Base-by-base conservation (phyloP, 176 grass and related monocot species). In the Miscanthus lutarioriparius region DNA sequence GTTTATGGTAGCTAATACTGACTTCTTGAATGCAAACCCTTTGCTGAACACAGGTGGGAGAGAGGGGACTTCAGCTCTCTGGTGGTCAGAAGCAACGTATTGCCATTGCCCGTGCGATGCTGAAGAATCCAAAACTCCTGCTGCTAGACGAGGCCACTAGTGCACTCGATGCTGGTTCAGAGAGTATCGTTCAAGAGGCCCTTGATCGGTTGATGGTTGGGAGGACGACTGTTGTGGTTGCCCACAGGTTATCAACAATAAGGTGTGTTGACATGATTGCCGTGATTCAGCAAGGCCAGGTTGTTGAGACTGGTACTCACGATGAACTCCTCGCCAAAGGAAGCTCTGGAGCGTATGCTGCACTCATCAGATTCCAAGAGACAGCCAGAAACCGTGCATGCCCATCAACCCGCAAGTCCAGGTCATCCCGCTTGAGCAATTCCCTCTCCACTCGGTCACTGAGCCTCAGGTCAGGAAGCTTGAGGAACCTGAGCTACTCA, bases 61-160 rank as follows among this genome's bases (percentile, higher is more conserved):
- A 97, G 39, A 65, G 94, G 26, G 94, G 94, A 6, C 73, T 93
- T 48, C 94, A 97, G 65, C 79, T 97, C 4, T 97, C 94, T 4
- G 94, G 94, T 28, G 94, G 94, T 45, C 94, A 97, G 80, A 97
- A 97, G 64, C 94, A 97, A 17, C 76, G 94, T 2, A 93, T 97
- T 64, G 94, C 91, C 20, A 97, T 97, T 75, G 91, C 94, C 6
- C 91, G 94, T 49, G 94, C 94, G 22, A 93, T 97, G 94, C 74
- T 97, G 7, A 97, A 97, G 82, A 88, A 91, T 65, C 91, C 94
- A 15, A 93, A 91, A 77, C 91, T 91, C 32, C 79, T 97, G 11
- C 85, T 97, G 12, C 72, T 94, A 17, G 94, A 97, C 16, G 94
- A 97, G 70, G 94, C 94, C 14, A 97, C 94, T 4, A 97, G 94